Percentiles rank a stretch among this genome's conserved stretches.
phyloP scores from a whole-genome alignment of 345 rosid genomes.

The Lagerstroemia speciosa region DNA sequence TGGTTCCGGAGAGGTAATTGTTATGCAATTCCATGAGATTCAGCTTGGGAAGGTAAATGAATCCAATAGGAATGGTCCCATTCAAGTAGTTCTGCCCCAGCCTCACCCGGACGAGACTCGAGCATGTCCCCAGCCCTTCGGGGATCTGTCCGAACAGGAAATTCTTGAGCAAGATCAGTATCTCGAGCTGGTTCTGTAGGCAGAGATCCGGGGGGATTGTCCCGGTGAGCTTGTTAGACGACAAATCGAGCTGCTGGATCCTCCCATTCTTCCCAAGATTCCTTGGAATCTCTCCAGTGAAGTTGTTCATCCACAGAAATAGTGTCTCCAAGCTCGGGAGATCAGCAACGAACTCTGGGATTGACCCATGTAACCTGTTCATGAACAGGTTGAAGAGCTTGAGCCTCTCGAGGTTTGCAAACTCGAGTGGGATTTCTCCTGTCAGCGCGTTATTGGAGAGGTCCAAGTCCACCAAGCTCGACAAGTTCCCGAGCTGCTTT shows the following conservation, averaged over 20 bases:
- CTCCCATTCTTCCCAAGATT: constrained; percentile 66
- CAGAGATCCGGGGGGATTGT: constrained; percentile 48
- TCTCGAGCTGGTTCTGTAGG: constrained; percentile 38
- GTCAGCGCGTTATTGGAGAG: constrained; percentile 69
- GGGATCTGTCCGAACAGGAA: constrained; percentile 83
- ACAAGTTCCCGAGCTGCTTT: constrained; percentile 62
- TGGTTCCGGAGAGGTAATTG: constrained; percentile 51
- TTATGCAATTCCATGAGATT: constrained; percentile 67
- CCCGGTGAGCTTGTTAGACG: constrained; percentile 88
- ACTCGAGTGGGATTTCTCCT: constrained; percentile 68
- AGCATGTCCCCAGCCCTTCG: constrained; percentile 56
- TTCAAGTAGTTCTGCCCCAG: constrained; percentile 74
- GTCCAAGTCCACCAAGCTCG: constrained; percentile 53
- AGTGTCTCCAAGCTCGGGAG: constrained; percentile 50
- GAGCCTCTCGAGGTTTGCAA: constrained; percentile 48
- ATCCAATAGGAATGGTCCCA: constrained; percentile 58
- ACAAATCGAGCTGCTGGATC: constrained; percentile 59
- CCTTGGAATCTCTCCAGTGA: constrained; percentile 71
- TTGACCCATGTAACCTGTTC: constrained; percentile 72
- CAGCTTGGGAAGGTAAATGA: constrained; percentile 59
- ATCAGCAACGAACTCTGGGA: constrained; percentile 55
- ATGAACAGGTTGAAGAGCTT: constrained; percentile 63
- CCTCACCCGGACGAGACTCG: constrained; percentile 53
- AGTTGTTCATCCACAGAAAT: constrained; percentile 79
- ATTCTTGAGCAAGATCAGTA: constrained; percentile 69